Base-by-base conservation (phyloP, 305 asterid species). In the Fraxinus platypoda region DNA sequence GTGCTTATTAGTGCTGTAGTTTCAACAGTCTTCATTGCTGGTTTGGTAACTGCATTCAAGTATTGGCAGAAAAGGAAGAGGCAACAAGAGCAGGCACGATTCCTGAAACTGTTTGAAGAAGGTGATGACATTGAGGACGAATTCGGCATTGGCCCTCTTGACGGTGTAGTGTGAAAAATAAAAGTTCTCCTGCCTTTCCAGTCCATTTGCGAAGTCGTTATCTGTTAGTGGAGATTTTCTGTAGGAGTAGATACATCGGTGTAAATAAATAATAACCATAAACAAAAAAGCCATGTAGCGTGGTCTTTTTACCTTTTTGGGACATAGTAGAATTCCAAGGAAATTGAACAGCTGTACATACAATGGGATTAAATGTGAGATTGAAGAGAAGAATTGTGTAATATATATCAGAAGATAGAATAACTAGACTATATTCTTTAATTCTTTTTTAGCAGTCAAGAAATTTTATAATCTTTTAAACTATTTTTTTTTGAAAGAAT, bases 81-180 rank as follows among this genome's bases (percentile, higher is more conserved):
- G 85, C 94, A 90, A 83, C 94, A 91, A 66, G 97, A 96, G 59
- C 98, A 96, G 84, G 91, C 92, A 1, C 89, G 92, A 33, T 95
- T 95, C 88, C 91, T 94, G 84, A 85, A 78, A 88, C 92, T 95
- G 52, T 95, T 95, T 17, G 98, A 94, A 90, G 98, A 93, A 80
- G 86, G 73, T n/a, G 97, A 95, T 78, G 99, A 95, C 73, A 88
- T 92, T 3, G 98, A 94, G 74, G 99, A 95, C 76, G 99, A 93
- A 89, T 87, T 94, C 72, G 98, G 97, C 34, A 88, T 91, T 17
- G 95, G 95, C 28, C 96, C 97, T 81, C 91, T 94, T 26, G 90
- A 92, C 85, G 93, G 89, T 80, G 84, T 83, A 12, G 75, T 91
- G 74, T 92, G 90, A 88, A 74, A 74, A 25, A 7, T 59, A 62